Evolutionary conservation across 1,284 basidiomycete genomes (phyloP).

Genomic region (Leccinum solheimii): DNA sequence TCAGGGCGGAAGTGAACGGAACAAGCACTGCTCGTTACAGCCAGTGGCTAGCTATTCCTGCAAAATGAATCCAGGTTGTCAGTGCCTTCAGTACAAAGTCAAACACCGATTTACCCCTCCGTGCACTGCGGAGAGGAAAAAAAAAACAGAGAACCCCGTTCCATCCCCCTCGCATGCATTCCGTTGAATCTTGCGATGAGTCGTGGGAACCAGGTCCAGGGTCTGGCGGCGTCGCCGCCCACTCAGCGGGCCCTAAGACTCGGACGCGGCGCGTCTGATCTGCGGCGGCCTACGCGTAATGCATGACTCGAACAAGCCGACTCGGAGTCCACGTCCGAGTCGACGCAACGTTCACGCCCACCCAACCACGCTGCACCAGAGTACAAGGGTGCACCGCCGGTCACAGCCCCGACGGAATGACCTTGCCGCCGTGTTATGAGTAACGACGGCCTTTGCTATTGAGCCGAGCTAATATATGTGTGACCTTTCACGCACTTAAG

Average conservation of each 20-base stretch:
- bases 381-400: constrained; percentile 6
- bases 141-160: background rate
- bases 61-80: constrained; percentile 25
- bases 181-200: background rate
- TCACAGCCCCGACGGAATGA: constrained; percentile 20
- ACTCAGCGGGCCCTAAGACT: background rate
- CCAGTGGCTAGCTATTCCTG: constrained; percentile 25
- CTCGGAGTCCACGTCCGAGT: background rate
- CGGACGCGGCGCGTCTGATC: background rate
- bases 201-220: background rate
- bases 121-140: constrained; percentile 15
- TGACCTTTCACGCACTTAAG: background rate
- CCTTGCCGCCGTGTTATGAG: background rate
- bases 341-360: no score
- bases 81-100: constrained; percentile 22
- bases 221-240: background rate
- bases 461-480: background rate
- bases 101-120: constrained; percentile 18
- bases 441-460: background rate
- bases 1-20: constrained; percentile 22
- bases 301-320: background rate
- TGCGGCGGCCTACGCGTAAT: background rate
- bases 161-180: constrained; percentile 1
- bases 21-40: constrained; percentile 25
- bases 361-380: background rate